Conservation (phyloP, 306 rosid genomes). For the Prunus mira region DNA sequence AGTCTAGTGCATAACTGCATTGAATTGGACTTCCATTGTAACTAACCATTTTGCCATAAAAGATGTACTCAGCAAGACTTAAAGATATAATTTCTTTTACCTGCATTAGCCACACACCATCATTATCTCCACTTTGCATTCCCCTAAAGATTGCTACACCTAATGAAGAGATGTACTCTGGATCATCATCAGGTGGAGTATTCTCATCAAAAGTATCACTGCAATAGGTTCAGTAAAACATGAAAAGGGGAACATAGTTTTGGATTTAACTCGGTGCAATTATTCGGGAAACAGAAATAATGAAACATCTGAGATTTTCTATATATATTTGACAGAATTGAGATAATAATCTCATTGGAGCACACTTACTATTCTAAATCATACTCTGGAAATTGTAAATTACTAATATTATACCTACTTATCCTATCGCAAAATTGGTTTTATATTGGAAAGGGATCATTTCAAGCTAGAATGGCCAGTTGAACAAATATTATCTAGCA, state of each 20-base stretch:
- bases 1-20: background rate
- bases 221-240: conserved; percentile 33
- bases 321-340: background rate
- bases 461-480: background rate
- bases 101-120: conserved; percentile 96
- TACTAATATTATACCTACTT: too few relatives aligned
- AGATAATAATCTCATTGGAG: too few relatives aligned
- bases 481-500: background rate
- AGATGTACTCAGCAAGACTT: background rate
- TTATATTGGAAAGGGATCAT: too few relatives aligned
- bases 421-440: too few relatives aligned
- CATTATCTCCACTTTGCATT: conserved; percentile 75
- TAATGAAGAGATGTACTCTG: conserved; percentile 76
- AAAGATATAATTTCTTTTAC: conserved; percentile 28
- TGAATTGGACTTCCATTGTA: background rate
- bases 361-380: too few relatives aligned
- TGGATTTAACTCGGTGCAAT: background rate
- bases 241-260: background rate
- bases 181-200: conserved; percentile 86
- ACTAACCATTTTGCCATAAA: background rate
- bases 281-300: background rate
- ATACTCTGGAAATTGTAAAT: too few relatives aligned
- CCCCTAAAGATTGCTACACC: conserved; percentile 79
- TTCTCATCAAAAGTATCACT: conserved; percentile 96
- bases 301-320: background rate